Evolutionary conservation across 2,329 filamentous ascomycete genomes (phyloP), one percentile per base, ranked within the genome.

Genomic region (Alternaria metachromatica): DNA sequence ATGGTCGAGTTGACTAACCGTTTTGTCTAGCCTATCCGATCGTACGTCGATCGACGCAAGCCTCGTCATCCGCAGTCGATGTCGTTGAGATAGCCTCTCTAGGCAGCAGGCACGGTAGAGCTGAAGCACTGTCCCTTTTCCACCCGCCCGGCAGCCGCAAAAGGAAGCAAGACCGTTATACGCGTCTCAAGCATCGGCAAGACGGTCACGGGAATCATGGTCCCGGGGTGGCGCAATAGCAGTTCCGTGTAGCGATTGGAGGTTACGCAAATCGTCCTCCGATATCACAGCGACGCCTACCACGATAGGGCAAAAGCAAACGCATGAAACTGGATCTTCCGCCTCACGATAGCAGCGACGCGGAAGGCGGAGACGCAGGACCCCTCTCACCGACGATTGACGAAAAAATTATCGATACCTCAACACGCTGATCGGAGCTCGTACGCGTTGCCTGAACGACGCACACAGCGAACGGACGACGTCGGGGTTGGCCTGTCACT

Each of bases 61-160:
- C 54, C 23, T 54, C 43, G 45, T 55, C 15, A 57, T 55, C 26
- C 37, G 50, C 23, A 55, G 49, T 55, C 55, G 50, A 37, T 33
- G 58, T 66, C 53, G 66, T 70, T 58, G 58, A 63, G 63, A 59
- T 54, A 63, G 67, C 51, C 56, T 68, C 63, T 66, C 63, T 66
- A 70, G 67, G 69, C 70, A 70, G 60, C 67, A 71, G 63, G 53
- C 50, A 56, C 12, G 18, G 54, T 50, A 30, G 41, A 28, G 43
- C 37, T 28, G 21, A 44, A 56, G 53, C 64, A 64, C 49, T 56
- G 64, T 63, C 53, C 37, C 37, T 55, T 41, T 58, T 46, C 54
- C 25, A 58, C 46, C 43, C 41, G 57, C 49, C 57, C 53, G 50
- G 55, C 21, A 62, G 33, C 63, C 58, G 9, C 26, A 67, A 63